Percentiles rank a stretch among this genome's conserved stretches.
Evolutionary conservation across 768 basidiomycete species (phyloP).

Genomic region (Wakefieldia striispora): DNA sequence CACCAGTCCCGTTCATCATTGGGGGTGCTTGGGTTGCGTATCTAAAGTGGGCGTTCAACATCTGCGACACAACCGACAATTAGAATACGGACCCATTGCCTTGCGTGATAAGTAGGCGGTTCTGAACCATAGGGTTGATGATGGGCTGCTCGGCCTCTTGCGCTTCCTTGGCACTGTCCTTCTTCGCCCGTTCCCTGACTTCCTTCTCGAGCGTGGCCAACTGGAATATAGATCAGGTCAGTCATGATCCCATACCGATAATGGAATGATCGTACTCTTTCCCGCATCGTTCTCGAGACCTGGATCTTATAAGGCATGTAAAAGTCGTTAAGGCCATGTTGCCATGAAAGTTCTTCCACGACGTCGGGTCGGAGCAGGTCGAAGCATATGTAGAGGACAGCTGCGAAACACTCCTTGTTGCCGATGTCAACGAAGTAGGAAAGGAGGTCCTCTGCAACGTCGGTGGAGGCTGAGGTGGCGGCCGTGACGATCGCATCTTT

Average conservation of each 20-base stretch:
- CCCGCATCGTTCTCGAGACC: conserved; percentile 73
- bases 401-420: conserved; percentile 97
- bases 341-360: conserved; percentile 95
- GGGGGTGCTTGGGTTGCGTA: conserved; percentile 65
- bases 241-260: conserved; percentile 8
- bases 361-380: conserved; percentile 92
- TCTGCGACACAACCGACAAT: not conserved
- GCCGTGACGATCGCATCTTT: conserved; percentile 96
- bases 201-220: conserved; percentile 82
- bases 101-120: conserved; percentile 66
- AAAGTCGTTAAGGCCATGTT: conserved; percentile 93
- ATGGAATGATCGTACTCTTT: conserved; percentile 50
- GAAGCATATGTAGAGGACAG: conserved; percentile 87
- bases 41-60: conserved; percentile 34
- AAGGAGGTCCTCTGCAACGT: conserved; percentile 92
- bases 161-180: conserved; percentile 86
- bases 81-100: conserved; percentile 51
- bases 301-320: conserved; percentile 97
- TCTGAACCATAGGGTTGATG: conserved; percentile 66
- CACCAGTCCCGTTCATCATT: conserved; percentile 50
- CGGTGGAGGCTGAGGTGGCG: conserved; percentile 75
- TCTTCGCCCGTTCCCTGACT: conserved; percentile 82
- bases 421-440: conserved; percentile 98
- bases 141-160: conserved; percentile 84
- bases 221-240: conserved; percentile 34